Evolutionary conservation across 257 asterid genomes (phyloP), one percentile per base, ranked within the genome.

Genomic region (Solanum sparsipilum): DNA sequence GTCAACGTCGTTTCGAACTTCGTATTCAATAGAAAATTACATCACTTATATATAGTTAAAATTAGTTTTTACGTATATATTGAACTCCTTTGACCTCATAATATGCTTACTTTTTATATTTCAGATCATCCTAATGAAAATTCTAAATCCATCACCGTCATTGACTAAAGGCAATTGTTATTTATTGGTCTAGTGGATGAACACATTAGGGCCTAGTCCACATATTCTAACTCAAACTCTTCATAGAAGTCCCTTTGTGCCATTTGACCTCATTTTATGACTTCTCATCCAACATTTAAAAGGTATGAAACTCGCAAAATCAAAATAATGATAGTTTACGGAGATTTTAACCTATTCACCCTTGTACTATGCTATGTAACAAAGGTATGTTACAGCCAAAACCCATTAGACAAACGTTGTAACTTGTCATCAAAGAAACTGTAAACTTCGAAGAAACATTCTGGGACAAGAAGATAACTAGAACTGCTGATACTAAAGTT

Each of bases 341-440:
- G 20, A 31, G 5, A 68, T 68, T n/a, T 68, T 27, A 68, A 68
- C 35, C 10, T 68, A 68, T 13, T 68, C 20, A 68, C 74, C 0
- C 35, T 27, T 13, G 73, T 8, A 27, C 74, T 68, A 13, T 68
- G 21, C 74, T 12, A 68, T 68, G 35, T 0, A 70, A 27, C 75
- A 70, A 29, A 29, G 75, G 12, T 29, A 68, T 23, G 31, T 68
- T 68, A 27, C 36, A 68, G 36, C 75, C 36, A 27, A 68, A 68
- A 68, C 11, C 75, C 75, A 68, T 68, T 68, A 29, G 36, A 13
- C 23, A 27, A 71, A 18, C 0, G 0, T 72, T 32, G 25, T 8
- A 72, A n/a, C n/a, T 39, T 39, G 84, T 38, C 84, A 76, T 39
- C 35, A n/a, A 76, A 39, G 60, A 76, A 76, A 75, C 58, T 35